Evolutionary conservation across 2,329 filamentous ascomycete species (phyloP).

Genomic region (Fusarium sp.): DNA sequence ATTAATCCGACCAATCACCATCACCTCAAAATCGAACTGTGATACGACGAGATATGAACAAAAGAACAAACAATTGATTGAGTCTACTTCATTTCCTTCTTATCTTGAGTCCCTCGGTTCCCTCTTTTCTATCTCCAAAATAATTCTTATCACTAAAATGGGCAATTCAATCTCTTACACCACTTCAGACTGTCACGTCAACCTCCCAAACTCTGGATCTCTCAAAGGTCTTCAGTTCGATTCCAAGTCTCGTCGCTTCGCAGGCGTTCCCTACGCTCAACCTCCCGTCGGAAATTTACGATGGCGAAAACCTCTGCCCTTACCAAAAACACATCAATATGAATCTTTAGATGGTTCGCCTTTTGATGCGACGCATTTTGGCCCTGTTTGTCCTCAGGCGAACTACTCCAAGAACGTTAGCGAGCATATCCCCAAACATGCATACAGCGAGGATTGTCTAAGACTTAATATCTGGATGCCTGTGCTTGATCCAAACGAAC

Average conservation of each 20-base stretch:
- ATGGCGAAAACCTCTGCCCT: background rate
- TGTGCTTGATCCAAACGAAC: background rate
- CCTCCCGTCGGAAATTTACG: constrained; percentile 41
- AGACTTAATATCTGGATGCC: constrained; percentile 1
- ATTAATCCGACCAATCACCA: constrained; percentile 5
- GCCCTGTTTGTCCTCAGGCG: background rate
- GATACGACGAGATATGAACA: background rate
- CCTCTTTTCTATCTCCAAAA: background rate
- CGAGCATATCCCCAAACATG: constrained; percentile 9
- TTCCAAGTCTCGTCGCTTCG: constrained; percentile 46
- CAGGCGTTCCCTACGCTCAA: constrained; percentile 50
- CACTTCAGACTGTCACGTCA: background rate
- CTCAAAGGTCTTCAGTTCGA: constrained; percentile 48
- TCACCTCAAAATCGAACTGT: fast-evolving
- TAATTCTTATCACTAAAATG: background rate
- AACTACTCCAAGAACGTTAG: constrained; percentile 17
- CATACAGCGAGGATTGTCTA: constrained; percentile 9
- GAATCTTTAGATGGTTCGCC: background rate
- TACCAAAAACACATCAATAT: background rate
- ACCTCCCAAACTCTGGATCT: background rate
- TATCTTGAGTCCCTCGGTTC: fast-evolving
- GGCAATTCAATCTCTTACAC: constrained; percentile 13
- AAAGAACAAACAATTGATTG: background rate
- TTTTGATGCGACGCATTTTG: background rate
- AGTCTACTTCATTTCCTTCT: background rate